Evolutionary conservation across 2,329 filamentous ascomycete genomes (phyloP).

Genomic region (Aureobasidium namibiae): DNA sequence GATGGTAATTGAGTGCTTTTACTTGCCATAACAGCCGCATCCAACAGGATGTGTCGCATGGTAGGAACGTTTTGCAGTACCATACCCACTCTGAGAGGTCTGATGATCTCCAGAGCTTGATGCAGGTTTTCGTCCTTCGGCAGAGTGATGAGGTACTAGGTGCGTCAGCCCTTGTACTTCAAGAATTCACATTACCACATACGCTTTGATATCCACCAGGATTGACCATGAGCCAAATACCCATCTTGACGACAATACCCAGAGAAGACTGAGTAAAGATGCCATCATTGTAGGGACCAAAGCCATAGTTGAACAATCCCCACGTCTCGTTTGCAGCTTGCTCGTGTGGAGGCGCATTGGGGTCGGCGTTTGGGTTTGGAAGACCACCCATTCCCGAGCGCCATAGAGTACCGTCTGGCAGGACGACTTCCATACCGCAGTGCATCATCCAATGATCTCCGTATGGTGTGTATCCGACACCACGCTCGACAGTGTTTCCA

Average conservation of each 20-base stretch:
- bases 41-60: slow-evolving; percentile 38
- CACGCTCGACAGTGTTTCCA: slow-evolving; percentile 43
- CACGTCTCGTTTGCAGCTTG: slow-evolving; percentile 18
- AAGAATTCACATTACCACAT: not conserved
- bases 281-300: slow-evolving; percentile 30
- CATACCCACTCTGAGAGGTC: slow-evolving; percentile 34
- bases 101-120: slow-evolving; percentile 41
- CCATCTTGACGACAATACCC: slow-evolving; percentile 41
- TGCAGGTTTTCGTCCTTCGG: slow-evolving; percentile 42
- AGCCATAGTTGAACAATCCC: slow-evolving; percentile 29
- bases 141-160: slow-evolving; percentile 35
- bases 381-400: slow-evolving; percentile 36
- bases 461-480: slow-evolving; percentile 33
- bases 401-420: slow-evolving; percentile 31
- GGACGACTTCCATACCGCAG: slow-evolving; percentile 36
- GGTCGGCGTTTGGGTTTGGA: slow-evolving; percentile 22
- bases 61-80: slow-evolving; percentile 43
- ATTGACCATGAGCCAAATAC: slow-evolving; percentile 47
- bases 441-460: slow-evolving; percentile 40
- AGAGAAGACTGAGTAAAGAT: slow-evolving; percentile 30
- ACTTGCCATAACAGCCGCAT: slow-evolving; percentile 30
- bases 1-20: no score
- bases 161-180: not conserved
- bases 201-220: slow-evolving; percentile 38
- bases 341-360: slow-evolving; percentile 16